Evolutionary conservation across 345 rosid species (phyloP), one percentile per base, ranked within the genome.

Genomic region (Combretum micranthum): DNA sequence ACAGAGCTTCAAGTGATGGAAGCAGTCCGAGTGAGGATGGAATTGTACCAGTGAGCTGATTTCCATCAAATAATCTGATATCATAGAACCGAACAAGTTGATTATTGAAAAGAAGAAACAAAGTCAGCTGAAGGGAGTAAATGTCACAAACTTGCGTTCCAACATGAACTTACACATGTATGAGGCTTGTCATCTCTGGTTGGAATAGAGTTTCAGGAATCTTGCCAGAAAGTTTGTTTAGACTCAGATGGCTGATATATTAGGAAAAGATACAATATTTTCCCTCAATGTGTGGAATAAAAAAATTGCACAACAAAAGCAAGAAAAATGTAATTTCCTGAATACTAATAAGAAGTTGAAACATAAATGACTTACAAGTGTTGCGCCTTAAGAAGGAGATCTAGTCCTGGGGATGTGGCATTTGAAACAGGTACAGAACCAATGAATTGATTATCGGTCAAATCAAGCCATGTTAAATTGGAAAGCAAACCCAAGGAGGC

Each of bases 1-100:
- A 88, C 96, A 88, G 90, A 83, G 82, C 96, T 74, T 88, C 96
- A 58, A 88, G 90, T 15, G 88, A 78, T 80, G 72, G 83, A 74
- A 88, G 77, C 0, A 57, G 72, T 70, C 84, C 88, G 64, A 88
- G 58, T 13, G 87, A 69, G 53, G 77, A 57, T 12, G 96, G 94
- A 65, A 88, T 76, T 49, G 52, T 62, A 50, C 94, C 96, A 49
- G 64, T 74, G 51, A 88, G 71, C 56, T 66, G 77, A 67, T 83
- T 88, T 56, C 94, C 96, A 62, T 88, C 96, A 57, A 88, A 86
- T 52, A 88, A 63, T 57, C 94, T 85, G 65, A 59, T 44, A 67
- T 66, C 10, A 23, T 43, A 11, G 5, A 32, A 32, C 39, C 39
- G 9, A 7, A 11, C 39, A 32, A 7, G 39, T 32, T 32, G 10